A percentile compares a stretch with the other conserved stretches of the same genome.
phyloP scores from a whole-genome alignment of 768 basidiomycete genomes.

The Phanerochaete carnosa region DNA sequence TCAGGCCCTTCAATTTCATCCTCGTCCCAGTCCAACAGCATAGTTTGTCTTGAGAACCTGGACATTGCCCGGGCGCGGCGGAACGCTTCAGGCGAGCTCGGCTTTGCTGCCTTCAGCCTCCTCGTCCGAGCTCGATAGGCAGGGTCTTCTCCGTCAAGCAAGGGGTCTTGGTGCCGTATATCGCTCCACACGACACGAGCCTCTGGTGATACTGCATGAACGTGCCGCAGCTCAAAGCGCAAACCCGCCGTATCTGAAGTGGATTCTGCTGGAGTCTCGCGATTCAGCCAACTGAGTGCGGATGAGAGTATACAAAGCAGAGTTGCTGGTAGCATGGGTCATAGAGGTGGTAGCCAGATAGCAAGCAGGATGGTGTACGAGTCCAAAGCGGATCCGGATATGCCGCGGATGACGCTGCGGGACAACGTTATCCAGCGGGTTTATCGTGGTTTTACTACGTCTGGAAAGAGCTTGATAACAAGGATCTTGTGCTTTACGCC shows the following conservation, averaged over 20 bases:
- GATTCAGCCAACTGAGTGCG: background rate
- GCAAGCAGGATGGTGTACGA: background rate
- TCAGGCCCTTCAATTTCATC: slow-evolving; percentile 74
- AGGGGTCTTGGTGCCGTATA: slow-evolving; percentile 29
- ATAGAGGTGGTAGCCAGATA: background rate
- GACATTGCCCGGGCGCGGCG: slow-evolving; percentile 34
- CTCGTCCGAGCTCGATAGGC: slow-evolving; percentile 40
- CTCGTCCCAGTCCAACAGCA: slow-evolving; percentile 64
- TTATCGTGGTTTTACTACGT: background rate
- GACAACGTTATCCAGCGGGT: background rate
- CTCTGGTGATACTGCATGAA: slow-evolving; percentile 55
- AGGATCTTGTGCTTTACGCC: too few relatives aligned
- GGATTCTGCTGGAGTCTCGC: background rate
- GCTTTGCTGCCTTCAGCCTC: slow-evolving; percentile 39
- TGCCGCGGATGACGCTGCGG: background rate
- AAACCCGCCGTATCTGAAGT: slow-evolving; percentile 21
- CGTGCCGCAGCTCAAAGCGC: slow-evolving; percentile 65
- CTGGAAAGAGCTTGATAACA: background rate
- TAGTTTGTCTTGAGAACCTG: slow-evolving; percentile 31
- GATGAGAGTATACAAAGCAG: background rate
- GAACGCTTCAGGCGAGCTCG: slow-evolving; percentile 42
- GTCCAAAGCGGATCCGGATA: background rate
- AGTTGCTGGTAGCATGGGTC: slow-evolving; percentile 6
- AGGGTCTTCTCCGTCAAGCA: slow-evolving; percentile 12
- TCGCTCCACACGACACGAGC: slow-evolving; percentile 62